Evolutionary conservation across 768 basidiomycete species (phyloP).

Genomic region (Podaxis sp.): DNA sequence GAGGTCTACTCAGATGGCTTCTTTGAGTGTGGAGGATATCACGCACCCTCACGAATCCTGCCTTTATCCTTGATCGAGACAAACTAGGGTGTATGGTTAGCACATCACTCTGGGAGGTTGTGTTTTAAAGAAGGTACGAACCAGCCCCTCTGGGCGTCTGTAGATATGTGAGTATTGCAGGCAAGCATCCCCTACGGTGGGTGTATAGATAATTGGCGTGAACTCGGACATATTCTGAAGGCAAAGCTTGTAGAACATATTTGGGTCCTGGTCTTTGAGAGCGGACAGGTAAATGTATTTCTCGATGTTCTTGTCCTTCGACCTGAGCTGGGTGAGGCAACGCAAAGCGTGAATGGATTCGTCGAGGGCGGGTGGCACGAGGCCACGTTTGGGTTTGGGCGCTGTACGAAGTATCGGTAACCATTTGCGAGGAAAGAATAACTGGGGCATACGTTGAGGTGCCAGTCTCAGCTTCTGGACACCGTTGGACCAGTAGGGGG

Average conservation of each 20-base stretch:
- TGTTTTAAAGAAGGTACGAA: slow-evolving; percentile 31
- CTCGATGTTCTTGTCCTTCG: slow-evolving; percentile 73
- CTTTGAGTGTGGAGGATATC: neutral
- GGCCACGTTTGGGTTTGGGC: slow-evolving; percentile 49
- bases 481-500: slow-evolving; percentile 71
- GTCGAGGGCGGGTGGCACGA: slow-evolving; percentile 60
- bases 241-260: slow-evolving; percentile 79
- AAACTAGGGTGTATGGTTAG: slow-evolving; percentile 42
- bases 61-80: slow-evolving; percentile 85
- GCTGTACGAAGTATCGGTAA: slow-evolving; percentile 30
- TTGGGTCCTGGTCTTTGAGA: slow-evolving; percentile 69
- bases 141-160: slow-evolving; percentile 70
- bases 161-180: slow-evolving; percentile 80
- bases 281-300: slow-evolving; percentile 84
- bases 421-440: slow-evolving; percentile 8
- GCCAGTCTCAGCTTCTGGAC: slow-evolving; percentile 68
- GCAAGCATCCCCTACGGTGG: slow-evolving; percentile 91
- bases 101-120: neutral
- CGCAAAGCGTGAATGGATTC: slow-evolving; percentile 53
- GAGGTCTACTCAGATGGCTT: neutral
- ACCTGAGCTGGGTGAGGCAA: slow-evolving; percentile 68
- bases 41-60: slow-evolving; percentile 54
- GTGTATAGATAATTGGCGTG: slow-evolving; percentile 87
- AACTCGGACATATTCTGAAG: slow-evolving; percentile 67
- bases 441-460: slow-evolving; percentile 47